Conservation (phyloP, 2,329 filamentous ascomycete genomes). For the Colletotrichum sp. region DNA sequence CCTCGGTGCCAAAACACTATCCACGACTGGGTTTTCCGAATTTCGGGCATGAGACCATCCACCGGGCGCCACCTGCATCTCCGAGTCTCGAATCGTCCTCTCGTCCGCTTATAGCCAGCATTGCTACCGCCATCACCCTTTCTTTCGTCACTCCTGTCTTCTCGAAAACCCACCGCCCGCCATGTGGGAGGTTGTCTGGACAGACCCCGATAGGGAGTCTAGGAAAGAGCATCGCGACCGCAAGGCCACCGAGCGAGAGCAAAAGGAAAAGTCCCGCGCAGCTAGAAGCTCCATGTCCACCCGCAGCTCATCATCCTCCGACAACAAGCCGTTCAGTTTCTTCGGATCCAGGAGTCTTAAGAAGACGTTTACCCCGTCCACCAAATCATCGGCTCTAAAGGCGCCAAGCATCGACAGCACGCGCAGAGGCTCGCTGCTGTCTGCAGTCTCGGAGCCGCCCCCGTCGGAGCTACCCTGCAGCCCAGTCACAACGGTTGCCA, state of each 20-base stretch:
- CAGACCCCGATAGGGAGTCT: conserved; percentile 57
- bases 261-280: conserved; percentile 34
- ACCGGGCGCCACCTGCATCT: not conserved
- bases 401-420: conserved; percentile 12
- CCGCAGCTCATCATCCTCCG: conserved; percentile 47
- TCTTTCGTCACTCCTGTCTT: not conserved
- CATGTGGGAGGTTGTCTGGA: conserved; percentile 68
- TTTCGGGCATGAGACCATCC: conserved; percentile 2
- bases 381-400: conserved; percentile 14
- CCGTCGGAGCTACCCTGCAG: not conserved
- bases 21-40: not conserved
- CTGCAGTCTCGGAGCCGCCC: conserved; percentile 7
- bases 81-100: not conserved
- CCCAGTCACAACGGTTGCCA: not conserved
- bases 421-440: conserved; percentile 14
- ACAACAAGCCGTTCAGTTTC: conserved; percentile 46
- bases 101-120: not conserved
- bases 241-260: conserved; percentile 47
- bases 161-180: conserved; percentile 4
- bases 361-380: conserved; percentile 29
- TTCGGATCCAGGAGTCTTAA: conserved; percentile 46
- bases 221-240: conserved; percentile 57
- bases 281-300: conserved; percentile 43
- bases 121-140: not conserved
- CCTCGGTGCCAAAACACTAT: not conserved